Conservation (phyloP, 805 yeast species). For the Pichia cabralensis region DNA sequence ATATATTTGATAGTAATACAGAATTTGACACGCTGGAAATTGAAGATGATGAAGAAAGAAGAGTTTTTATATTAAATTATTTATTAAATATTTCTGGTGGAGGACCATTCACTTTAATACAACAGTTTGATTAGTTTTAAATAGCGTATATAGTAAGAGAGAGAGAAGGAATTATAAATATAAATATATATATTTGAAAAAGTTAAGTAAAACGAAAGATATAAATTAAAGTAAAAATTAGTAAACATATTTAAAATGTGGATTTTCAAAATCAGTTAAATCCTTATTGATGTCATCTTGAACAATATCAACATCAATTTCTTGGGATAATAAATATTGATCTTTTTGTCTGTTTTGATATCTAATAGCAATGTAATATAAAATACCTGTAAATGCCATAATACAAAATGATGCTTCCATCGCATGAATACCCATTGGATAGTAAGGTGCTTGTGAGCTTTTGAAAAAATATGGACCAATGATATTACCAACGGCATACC, state of each 20-base stretch:
- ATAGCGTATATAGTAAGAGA: too few relatives aligned
- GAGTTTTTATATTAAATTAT: too few relatives aligned
- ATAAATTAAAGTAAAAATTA: too few relatives aligned
- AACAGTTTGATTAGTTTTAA: too few relatives aligned
- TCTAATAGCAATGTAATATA: slow-evolving; percentile 27
- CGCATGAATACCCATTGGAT: slow-evolving; percentile 31
- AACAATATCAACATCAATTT: slow-evolving; percentile 12
- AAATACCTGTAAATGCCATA: slow-evolving; percentile 21
- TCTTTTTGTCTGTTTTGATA: slow-evolving; percentile 26
- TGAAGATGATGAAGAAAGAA: too few relatives aligned
- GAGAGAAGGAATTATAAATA: too few relatives aligned
- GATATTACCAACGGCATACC: slow-evolving; percentile 43
- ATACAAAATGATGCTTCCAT: slow-evolving; percentile 25
- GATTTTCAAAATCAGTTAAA: slow-evolving; percentile 21
- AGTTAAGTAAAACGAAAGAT: too few relatives aligned
- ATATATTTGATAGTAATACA: too few relatives aligned
- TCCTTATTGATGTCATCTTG: slow-evolving; percentile 22
- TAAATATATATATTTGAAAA: too few relatives aligned
- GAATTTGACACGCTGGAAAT: too few relatives aligned
- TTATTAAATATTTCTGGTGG: too few relatives aligned
- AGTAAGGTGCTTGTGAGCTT: slow-evolving; percentile 33
- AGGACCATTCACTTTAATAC: too few relatives aligned
- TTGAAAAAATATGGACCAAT: slow-evolving; percentile 43
- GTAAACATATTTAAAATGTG: slow-evolving; percentile 18
- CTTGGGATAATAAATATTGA: neutral